Base-by-base conservation (phyloP, 2,329 filamentous ascomycete genomes). In the Pyrenophora seminiperda region DNA sequence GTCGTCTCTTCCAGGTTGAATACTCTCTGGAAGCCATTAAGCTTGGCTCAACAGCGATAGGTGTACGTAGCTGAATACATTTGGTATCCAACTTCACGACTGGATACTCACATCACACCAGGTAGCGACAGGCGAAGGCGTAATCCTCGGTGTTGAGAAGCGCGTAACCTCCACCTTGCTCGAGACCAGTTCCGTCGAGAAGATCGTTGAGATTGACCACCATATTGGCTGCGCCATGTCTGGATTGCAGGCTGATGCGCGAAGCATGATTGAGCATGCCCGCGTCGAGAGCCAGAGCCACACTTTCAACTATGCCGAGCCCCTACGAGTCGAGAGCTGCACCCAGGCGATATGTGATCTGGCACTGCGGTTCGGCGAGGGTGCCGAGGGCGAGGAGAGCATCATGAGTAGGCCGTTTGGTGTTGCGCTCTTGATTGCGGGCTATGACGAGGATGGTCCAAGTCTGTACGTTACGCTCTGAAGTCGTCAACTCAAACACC, bases 1-100 rank as follows among this genome's bases (percentile, higher is more conserved):
- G 94, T 72, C 94, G 94, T 78, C 90, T 99, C 76, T 99, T 99
- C 85, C 94, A 99, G 82, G 94, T 99, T 81, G 94, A 99, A 88
- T 99, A 99, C 86, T 97, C 94, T 53, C 89, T 99, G 76, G 94
- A 99, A 82, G 94, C 94, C 77, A 99, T 99, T 85, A 99, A 99
- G 83, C 90, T 97, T 64, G 94, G 94, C 65, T 96, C 90, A 69
- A 99, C 94, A 65, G 94, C 94, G 72, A 99, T 99, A 79, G 94
- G 94, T 68, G 92, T 86, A 81, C 54, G 79, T 27, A 11, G 24
- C 10, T 11, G 9, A 27, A 27, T 27, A 11, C 24, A 27, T 11
- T 27, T 27, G 24, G 9, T 4, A 27, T 27, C 9, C 4, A 27
- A 11, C 7, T 27, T 27, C 24, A 27, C 3, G 24, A 10, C 24